Evolutionary conservation across 306 rosid species (phyloP), one percentile per base, ranked within the genome.

Genomic region (Casuarina cunninghamiana): DNA sequence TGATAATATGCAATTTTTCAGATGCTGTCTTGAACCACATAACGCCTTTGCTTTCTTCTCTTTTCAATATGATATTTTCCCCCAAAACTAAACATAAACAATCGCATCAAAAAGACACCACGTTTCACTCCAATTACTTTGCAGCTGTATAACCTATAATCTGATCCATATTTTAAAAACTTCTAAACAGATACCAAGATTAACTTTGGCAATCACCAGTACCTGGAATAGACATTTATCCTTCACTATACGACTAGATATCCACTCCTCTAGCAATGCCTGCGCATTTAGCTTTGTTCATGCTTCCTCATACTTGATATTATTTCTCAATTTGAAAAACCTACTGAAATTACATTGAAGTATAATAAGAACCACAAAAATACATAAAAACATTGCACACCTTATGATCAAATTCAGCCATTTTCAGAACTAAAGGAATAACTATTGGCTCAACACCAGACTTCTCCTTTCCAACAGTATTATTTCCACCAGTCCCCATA

Each of bases 391-490:
- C 19, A 53, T 53, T 10, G 72, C 83, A 77, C 51, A 95, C 99
- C 99, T 91, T 90, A 76, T 95, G 99, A 86, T 95, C 97, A 87
- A 93, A 95, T 81, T 93, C 97, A 75, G 97, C 90, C 99, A 95
- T 93, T 81, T 93, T 93, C 84, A 93, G 83, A 84, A 93, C 97
- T 79, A 93, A 74, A 63, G 99, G 97, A 75, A 93, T 88, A 69
- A 91, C 85, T 82, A 95, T 84, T 69, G 97, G 94, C 81, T 91
- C 87, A 17, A 93, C 79, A 53, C 96, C 97, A 12, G 91, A 90
- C 79, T 93, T 95, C 73, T 86, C 89, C 88, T 90, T 87, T 78
- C 74, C 80, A 66, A 66, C 88, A 75, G 83, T 45, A 74, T 57
- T 57, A 68, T 49, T 46, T 82, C 66, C 81, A 55, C 80, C 86